phyloP scores from a whole-genome alignment of 192 early-diverging fungal genomes.

The Rhizophlyctis rosea region DNA sequence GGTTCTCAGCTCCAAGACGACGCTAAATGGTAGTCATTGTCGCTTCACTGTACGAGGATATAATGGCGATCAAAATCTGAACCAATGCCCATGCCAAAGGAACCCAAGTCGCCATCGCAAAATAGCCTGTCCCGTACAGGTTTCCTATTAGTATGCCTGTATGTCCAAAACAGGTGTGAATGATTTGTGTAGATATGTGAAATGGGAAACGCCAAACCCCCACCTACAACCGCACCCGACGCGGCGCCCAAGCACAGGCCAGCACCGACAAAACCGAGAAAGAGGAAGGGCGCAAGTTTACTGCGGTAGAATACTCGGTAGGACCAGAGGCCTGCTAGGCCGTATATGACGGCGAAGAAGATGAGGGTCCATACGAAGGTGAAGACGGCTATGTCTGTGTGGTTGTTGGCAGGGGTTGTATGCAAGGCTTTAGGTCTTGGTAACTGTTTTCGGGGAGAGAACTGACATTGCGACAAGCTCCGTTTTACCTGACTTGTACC shows the following conservation, averaged over 20 bases:
- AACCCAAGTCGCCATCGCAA: conserved; percentile 71
- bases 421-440: neutral
- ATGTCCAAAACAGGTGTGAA: neutral
- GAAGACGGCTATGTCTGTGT: conserved; percentile 57
- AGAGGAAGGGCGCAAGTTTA: conserved; percentile 30
- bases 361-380: conserved; percentile 63
- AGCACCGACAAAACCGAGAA: conserved; percentile 36
- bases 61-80: conserved; percentile 59
- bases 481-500: conserved; percentile 25
- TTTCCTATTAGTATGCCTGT: conserved; percentile 55
- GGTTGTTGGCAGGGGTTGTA: neutral
- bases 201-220: conserved; percentile 4
- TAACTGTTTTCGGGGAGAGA: neutral
- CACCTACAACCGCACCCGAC: conserved; percentile 46
- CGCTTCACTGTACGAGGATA: conserved; percentile 28
- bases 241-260: conserved; percentile 41
- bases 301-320: conserved; percentile 49
- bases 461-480: neutral
- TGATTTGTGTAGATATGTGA: neutral
- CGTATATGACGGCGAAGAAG: conserved; percentile 55
- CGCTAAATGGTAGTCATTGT: conserved; percentile 19
- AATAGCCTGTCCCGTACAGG: conserved; percentile 60
- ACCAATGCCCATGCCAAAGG: conserved; percentile 68
- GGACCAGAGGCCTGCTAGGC: conserved; percentile 56
- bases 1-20: no score